Evolutionary conservation across 495 filamentous ascomycete species (phyloP).

Genomic region (Chaetomium tenue): DNA sequence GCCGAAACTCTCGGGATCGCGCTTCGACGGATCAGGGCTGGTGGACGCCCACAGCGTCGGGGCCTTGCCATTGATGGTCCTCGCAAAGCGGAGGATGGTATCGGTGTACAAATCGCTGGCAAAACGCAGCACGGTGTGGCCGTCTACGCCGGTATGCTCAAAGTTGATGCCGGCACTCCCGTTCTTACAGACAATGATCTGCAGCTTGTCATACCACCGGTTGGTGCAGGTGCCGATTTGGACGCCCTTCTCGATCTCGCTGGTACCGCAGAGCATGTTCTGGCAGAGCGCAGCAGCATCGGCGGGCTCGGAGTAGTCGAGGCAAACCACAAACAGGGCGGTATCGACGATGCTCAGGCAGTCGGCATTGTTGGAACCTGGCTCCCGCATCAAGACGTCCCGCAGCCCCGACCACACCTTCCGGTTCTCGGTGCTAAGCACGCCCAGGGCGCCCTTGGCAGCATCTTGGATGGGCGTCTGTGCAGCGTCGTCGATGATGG

Average conservation of each 20-base stretch:
- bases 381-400: conserved; percentile 84
- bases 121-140: conserved; percentile 93
- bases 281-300: conserved; percentile 79
- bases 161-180: conserved; percentile 98
- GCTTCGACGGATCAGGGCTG: conserved; percentile 89
- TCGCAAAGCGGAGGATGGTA: conserved; percentile 93
- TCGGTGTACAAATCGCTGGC: conserved; percentile 97
- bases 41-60: conserved; percentile 87
- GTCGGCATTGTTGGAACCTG: conserved; percentile 89
- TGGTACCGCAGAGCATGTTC: conserved; percentile 98
- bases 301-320: conserved; percentile 85
- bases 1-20: conserved; percentile 90
- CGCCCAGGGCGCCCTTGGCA: conserved; percentile 88
- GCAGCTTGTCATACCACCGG: conserved; percentile 97
- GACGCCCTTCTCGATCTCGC: conserved; percentile 84
- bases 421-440: conserved; percentile 93
- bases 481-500: conserved; percentile 84
- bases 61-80: conserved; percentile 92
- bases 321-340: conserved; percentile 84
- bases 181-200: conserved; percentile 99
- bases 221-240: conserved; percentile 98
- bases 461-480: conserved; percentile 90
- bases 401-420: conserved; percentile 91
- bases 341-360: conserved; percentile 93
- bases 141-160: conserved; percentile 97